phyloP scores from a whole-genome alignment of 331 rosid genomes.

The Pyracantha coccinea region DNA sequence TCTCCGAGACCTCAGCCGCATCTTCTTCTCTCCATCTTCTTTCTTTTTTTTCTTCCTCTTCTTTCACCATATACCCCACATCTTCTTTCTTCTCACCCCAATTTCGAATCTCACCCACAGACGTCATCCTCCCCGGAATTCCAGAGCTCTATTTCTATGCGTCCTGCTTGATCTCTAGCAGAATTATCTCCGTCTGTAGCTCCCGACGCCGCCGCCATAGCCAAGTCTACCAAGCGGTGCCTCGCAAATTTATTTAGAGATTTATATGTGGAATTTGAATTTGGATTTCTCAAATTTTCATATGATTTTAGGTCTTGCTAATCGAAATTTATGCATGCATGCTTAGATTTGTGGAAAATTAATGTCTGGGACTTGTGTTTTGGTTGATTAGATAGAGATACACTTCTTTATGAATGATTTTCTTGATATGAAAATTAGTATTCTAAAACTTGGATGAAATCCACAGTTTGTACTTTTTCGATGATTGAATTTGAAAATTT shows the following conservation, averaged over 20 bases:
- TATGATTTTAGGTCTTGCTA: not conserved
- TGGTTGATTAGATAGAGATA: not conserved
- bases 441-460: not conserved
- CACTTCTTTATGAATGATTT: not conserved
- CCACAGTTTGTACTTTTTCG: not conserved
- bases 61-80: not conserved
- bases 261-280: not conserved
- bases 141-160: not conserved
- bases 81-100: not conserved
- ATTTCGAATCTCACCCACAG: too few relatives aligned
- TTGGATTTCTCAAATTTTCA: not conserved
- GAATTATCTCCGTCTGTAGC: not conserved
- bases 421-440: not conserved
- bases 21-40: not conserved
- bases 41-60: too few relatives aligned
- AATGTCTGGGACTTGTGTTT: not conserved
- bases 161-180: not conserved
- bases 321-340: not conserved
- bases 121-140: rapidly evolving
- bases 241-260: not conserved
- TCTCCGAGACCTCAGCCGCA: too few relatives aligned
- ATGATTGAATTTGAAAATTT: not conserved
- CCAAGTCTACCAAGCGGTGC: not conserved
- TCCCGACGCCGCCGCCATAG: not conserved
- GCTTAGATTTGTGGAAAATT: not conserved